phyloP scores from a whole-genome alignment of 139 green algal species.

The Volvox reticuliferus region DNA sequence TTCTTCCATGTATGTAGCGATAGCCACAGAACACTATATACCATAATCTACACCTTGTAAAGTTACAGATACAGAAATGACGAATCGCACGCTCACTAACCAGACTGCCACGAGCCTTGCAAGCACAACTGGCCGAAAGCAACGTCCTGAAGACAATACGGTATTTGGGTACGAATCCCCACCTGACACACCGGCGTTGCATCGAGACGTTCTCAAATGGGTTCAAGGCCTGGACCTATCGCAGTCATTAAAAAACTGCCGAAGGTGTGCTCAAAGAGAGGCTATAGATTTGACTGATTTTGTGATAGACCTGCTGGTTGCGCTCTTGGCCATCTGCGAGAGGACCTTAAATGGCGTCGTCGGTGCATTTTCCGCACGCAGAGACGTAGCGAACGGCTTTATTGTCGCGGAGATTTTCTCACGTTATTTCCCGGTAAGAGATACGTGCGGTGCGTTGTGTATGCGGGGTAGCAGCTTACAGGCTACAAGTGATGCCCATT shows the following conservation, averaged over 20 bases:
- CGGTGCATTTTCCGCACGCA: background rate
- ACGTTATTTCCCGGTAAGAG: conserved; percentile 68
- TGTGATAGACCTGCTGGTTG: too few species aligned
- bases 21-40: background rate
- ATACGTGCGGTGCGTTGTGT: too few species aligned
- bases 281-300: too few species aligned
- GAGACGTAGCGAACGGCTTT: conserved; percentile 74
- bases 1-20: too few species aligned
- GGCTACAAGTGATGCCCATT: too few species aligned
- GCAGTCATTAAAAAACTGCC: conserved; percentile 60
- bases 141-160: conserved; percentile 43
- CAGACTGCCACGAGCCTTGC: conserved; percentile 3
- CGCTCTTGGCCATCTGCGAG: too few species aligned
- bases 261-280: conserved; percentile 47
- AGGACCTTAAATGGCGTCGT: background rate
- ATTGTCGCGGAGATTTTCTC: conserved; percentile 70
- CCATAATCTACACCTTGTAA: background rate
- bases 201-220: conserved; percentile 69
- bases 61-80: background rate
- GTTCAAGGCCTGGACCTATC: conserved; percentile 71
- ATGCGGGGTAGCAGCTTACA: too few species aligned
- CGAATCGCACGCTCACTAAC: conserved; percentile 23
- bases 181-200: conserved; percentile 56
- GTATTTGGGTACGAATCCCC: conserved; percentile 71
- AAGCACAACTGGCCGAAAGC: conserved; percentile 20